These are phyloP conservation scores for Blastocystis sp. DNA, from an alignment of 352 stramenopile species.

Conservation along the genomic window DNA sequence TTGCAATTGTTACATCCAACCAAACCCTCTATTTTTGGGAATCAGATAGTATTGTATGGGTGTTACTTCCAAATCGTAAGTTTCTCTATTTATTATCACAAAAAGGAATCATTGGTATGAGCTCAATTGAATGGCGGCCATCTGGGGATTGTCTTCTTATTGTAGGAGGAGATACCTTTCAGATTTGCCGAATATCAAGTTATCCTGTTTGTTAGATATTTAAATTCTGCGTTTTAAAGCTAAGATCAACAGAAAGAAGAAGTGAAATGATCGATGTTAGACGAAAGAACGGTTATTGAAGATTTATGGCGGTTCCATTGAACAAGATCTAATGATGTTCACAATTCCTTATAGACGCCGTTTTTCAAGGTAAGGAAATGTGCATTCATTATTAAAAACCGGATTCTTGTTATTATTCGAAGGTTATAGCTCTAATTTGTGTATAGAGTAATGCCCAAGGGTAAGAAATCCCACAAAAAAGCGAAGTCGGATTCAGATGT, in stretches of 20 bases:
- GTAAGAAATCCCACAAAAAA: conserved; percentile 50
- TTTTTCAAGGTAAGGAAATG: too few species aligned
- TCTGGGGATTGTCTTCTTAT: conserved; percentile 1
- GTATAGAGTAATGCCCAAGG: conserved; percentile 32
- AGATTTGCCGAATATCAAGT: neutral
- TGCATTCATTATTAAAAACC: too few species aligned
- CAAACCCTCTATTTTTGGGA: conserved; percentile 48
- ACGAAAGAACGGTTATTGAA: neutral
- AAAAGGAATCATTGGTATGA: conserved; percentile 10
- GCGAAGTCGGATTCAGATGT: conserved; percentile 46
- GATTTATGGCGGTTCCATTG: too few species aligned
- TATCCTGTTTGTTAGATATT: neutral
- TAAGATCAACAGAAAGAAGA: neutral
- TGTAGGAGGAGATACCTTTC: neutral
- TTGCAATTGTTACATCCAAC: conserved; percentile 44
- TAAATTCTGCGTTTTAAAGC: too few species aligned
- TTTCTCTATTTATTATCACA: neutral
- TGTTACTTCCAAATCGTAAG: conserved; percentile 38
- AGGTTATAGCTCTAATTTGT: neutral
- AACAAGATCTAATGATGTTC: too few species aligned
- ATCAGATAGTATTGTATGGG: conserved; percentile 11
- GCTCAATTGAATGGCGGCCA: neutral
- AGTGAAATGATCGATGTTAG: neutral
- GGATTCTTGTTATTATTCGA: too few species aligned
- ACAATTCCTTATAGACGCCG: too few species aligned